Conservation (phyloP, 2,329 filamentous ascomycete genomes). For the Pseudocercospora crystallina region DNA sequence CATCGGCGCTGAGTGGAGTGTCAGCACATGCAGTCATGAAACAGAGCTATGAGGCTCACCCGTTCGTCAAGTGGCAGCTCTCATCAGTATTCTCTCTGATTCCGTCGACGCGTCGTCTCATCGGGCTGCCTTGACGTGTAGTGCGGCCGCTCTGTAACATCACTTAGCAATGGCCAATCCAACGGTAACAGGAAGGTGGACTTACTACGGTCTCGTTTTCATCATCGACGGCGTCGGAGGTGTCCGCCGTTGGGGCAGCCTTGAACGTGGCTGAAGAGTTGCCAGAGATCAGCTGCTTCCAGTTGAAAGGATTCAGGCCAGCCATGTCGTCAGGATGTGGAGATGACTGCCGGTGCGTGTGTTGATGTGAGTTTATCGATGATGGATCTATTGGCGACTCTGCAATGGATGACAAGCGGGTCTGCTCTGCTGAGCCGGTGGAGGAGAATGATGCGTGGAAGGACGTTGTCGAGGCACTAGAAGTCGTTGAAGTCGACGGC, state of each 20-base stretch:
- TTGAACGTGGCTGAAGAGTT: background rate
- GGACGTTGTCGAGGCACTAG: conserved; percentile 1
- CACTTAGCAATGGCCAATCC: no score
- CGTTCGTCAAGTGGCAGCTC: conserved; percentile 21
- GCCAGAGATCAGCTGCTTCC: conserved; percentile 14
- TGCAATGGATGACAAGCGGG: conserved; percentile 21
- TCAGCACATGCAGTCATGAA: conserved; percentile 7
- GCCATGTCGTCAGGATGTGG: conserved; percentile 19
- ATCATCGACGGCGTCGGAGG: background rate
- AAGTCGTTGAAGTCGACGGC: background rate
- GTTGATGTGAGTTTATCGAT: conserved; percentile 15
- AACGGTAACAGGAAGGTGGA: background rate
- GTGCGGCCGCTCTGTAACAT: no score
- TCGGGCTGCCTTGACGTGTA: background rate
- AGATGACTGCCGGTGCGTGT: conserved; percentile 8
- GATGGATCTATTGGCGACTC: conserved; percentile 14
- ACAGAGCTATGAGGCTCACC: conserved; percentile 13
- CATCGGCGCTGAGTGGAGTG: conserved; percentile 17
- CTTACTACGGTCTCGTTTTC: conserved; percentile 3
- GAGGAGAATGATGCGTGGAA: background rate
- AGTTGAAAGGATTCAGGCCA: conserved; percentile 15
- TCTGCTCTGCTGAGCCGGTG: conserved; percentile 10
- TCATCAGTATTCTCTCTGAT: conserved; percentile 19
- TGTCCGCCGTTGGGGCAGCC: background rate
- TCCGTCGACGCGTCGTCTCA: background rate